Conservation (phyloP, 2,329 filamentous ascomycete genomes). For the Sporothrix inflata region DNA sequence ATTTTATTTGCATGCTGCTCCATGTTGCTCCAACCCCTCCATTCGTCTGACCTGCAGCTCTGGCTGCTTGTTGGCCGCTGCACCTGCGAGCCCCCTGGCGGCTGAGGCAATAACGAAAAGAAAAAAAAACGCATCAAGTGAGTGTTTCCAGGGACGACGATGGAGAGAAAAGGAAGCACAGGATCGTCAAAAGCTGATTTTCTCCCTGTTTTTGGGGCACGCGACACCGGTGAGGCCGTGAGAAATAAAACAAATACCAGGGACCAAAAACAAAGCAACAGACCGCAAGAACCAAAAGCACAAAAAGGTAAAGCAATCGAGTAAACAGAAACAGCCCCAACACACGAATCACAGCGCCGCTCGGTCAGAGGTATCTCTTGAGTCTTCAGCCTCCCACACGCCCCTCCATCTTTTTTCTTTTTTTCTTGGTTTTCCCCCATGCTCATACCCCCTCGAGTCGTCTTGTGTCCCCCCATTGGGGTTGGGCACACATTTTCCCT, state of each 20-base stretch:
- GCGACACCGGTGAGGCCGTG: conserved; percentile 15
- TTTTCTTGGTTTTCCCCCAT: neutral
- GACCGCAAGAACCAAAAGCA: neutral
- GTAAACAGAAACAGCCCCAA: conserved; percentile 4
- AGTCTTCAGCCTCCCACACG: conserved; percentile 17
- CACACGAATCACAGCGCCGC: conserved; percentile 7
- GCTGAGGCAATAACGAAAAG: conserved; percentile 19
- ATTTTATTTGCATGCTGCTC: neutral
- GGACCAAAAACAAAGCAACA: neutral
- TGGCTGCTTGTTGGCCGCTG: conserved; percentile 6
- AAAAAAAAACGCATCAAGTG: conserved; percentile 26
- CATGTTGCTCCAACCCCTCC: neutral
- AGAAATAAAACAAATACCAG: neutral
- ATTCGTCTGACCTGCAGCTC: conserved; percentile 13
- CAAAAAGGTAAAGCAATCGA: conserved; percentile 26
- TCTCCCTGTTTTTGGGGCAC: neutral
- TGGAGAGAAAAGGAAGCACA: neutral
- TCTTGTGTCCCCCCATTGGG: neutral
- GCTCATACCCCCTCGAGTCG: neutral
- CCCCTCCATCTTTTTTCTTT: neutral
- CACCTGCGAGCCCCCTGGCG: neutral
- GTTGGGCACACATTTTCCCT: conserved; percentile 11
- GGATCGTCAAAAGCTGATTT: neutral
- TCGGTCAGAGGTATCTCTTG: conserved; percentile 11
- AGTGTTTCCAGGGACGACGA: neutral